These are phyloP conservation scores for Ilyonectria mors-panacis DNA, from an alignment of 2,329 filamentous ascomycete species.

Conservation along the genomic window DNA sequence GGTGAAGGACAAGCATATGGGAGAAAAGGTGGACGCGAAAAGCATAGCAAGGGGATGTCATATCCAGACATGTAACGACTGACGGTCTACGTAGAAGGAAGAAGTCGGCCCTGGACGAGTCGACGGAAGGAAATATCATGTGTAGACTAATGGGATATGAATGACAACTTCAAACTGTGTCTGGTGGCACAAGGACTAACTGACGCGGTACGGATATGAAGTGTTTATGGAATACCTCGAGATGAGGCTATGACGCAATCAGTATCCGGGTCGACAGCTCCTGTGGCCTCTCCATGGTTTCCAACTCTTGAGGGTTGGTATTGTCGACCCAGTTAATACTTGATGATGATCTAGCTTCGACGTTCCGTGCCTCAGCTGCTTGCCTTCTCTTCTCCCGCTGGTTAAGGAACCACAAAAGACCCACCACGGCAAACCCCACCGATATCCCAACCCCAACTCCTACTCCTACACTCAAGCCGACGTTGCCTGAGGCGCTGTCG, in stretches of 20 bases:
- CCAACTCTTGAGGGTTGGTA: too few relatives aligned
- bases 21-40: slow-evolving; percentile 9
- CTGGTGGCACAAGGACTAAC: neutral
- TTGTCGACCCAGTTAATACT: too few relatives aligned
- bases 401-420: neutral
- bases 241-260: too few relatives aligned
- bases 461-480: neutral
- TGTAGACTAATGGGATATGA: slow-evolving; percentile 32
- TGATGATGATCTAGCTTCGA: too few relatives aligned
- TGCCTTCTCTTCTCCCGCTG: neutral
- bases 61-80: slow-evolving; percentile 43
- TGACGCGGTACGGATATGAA: neutral
- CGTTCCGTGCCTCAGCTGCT: neutral
- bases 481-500: neutral
- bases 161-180: neutral
- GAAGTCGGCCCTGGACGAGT: slow-evolving; percentile 16
- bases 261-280: too few relatives aligned
- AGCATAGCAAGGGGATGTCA: slow-evolving; percentile 30
- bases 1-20: slow-evolving; percentile 3
- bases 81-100: slow-evolving; percentile 37
- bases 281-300: too few relatives aligned
- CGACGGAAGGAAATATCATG: slow-evolving; percentile 27
- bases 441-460: neutral
- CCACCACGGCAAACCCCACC: neutral
- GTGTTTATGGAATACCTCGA: too few relatives aligned